These are phyloP conservation scores for Diversispora epigaea DNA, from an alignment of 192 early-diverging fungal species.

Conservation along the genomic window DNA sequence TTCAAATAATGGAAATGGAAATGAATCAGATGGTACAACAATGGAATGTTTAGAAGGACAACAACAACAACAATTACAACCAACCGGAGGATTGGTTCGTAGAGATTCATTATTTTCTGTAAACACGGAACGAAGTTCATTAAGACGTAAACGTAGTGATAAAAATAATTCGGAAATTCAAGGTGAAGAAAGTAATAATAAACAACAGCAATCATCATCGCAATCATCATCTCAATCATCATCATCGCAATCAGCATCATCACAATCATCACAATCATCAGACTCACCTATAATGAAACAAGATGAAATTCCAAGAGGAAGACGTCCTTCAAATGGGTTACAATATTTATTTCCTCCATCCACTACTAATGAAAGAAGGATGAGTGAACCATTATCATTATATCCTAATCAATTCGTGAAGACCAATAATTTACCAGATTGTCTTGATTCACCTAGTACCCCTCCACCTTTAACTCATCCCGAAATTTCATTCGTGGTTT, in stretches of 20 bases:
- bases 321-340: conserved; percentile 22
- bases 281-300: not conserved
- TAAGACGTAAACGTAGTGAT: conserved; percentile 13
- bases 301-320: not conserved
- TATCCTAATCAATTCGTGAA: no score
- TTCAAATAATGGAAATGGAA: not conserved
- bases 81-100: conserved; percentile 8
- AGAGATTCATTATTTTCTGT: conserved; percentile 45
- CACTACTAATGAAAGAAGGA: not conserved
- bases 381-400: not conserved
- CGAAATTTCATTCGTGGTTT: conserved; percentile 49
- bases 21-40: conserved; percentile 22
- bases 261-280: not conserved
- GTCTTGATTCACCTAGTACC: conserved; percentile 10
- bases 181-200: conserved; percentile 1
- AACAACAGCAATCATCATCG: not conserved
- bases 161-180: not conserved
- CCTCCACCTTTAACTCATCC: conserved; percentile 34
- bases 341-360: conserved; percentile 5
- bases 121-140: conserved; percentile 34
- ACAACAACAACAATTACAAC: not conserved
- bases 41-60: not conserved
- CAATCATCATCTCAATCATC: not conserved
- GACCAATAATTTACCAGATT: not conserved
- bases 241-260: not conserved